Evolutionary conservation across 2,329 filamentous ascomycete species (phyloP), one percentile per base, ranked within the genome.

Genomic region (Triangularia setosa): DNA sequence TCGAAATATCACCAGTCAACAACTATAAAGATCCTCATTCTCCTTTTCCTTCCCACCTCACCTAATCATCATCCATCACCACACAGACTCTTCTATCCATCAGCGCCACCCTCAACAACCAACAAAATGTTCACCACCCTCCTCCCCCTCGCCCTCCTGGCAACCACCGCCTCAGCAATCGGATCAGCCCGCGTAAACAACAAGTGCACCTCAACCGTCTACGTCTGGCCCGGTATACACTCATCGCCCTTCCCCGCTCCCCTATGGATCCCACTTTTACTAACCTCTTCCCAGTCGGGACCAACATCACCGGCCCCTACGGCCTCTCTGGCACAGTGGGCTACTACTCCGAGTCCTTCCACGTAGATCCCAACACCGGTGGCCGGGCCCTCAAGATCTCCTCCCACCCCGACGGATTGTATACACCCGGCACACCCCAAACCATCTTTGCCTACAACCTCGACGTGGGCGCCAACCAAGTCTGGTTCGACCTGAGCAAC

Each of bases 401-500:
- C 7, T 55, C 63, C 23, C 63, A 69, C 1, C 59, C 70, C 25
- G 72, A 79, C 66, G 78, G 78, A 44, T 72, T 80, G 52, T 79
- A 72, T 73, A 76, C 72, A 2, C 40, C 40, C n/a, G 76, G 76
- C 65, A 73, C 74, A n/a, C 71, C 78, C 24, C 76, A 80, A 74
- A 76, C 74, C 68, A 73, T 75, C 66, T 79, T 76, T 56, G 77
- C 78, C 35, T 79, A 77, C 69, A 78, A 68, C 70, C 74, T 79
- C 30, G 73, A 77, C 58, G 40, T 48, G n/a, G 40, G 18, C 40
- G 69, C 68, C 61, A 65, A 48, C 60, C 65, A 65, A 5, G 64
- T 80, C 60, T 80, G 75, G 75, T 79, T 79, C 64, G 78, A 79
- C 64, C 69, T 80, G 24, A 75, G 72, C 69, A 73, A 74, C 65